Evolutionary conservation across 2,329 filamentous ascomycete genomes (phyloP).

Genomic region (Coniochaeta ligniaria): DNA sequence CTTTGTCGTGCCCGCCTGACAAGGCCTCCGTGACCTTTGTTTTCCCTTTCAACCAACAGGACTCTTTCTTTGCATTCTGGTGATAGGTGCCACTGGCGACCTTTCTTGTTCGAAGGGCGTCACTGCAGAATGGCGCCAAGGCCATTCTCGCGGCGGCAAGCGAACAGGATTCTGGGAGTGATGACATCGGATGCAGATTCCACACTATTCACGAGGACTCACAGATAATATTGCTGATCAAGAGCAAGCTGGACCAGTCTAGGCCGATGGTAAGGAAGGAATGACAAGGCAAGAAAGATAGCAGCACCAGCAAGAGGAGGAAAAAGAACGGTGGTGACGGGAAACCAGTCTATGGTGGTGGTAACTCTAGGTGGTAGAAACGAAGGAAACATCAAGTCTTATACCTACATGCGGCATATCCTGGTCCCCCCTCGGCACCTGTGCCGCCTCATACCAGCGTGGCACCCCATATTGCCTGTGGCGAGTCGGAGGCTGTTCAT

Average conservation of each 20-base stretch:
- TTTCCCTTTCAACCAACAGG: neutral
- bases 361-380: neutral
- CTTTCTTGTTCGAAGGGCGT: neutral
- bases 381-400: conserved; percentile 2
- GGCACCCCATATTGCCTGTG: neutral
- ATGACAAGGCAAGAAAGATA: neutral
- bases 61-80: neutral
- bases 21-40: neutral
- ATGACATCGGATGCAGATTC: neutral
- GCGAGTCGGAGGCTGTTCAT: neutral
- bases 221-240: neutral
- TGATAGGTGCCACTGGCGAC: neutral
- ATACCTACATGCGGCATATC: conserved; percentile 1
- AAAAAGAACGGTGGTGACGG: neutral
- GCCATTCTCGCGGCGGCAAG: neutral
- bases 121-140: neutral
- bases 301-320: neutral
- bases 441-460: neutral
- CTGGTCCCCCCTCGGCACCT: neutral
- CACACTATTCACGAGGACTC: neutral
- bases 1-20: neutral
- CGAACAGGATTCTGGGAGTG: neutral
- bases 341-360: neutral
- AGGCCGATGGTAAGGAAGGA: neutral
- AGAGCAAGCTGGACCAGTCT: neutral